Evolutionary conservation across 179 eudicot species (phyloP).

Genomic region (Patellifolia procumbens): DNA sequence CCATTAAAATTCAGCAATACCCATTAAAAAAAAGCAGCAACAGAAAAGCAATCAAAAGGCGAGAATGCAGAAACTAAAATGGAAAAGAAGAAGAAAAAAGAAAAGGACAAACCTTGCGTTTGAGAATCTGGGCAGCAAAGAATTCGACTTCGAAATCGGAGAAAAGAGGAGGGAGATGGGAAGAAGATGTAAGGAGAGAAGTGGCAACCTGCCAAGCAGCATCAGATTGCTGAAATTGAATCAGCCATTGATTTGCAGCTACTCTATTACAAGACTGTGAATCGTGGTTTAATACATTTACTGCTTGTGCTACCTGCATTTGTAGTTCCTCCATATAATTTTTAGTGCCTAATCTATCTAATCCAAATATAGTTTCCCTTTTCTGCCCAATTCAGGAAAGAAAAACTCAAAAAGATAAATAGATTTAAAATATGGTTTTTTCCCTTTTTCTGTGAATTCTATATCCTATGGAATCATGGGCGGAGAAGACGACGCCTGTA

Average conservation of each 20-base stretch:
- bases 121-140: conserved; percentile 98
- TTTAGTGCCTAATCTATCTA: background rate
- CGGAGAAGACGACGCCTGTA: conserved; percentile 45
- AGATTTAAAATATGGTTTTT: too few species aligned
- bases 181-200: conserved; percentile 61
- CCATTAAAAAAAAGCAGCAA: conserved; percentile 10
- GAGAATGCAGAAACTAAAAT: background rate
- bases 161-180: conserved; percentile 34
- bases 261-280: conserved; percentile 79
- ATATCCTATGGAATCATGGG: conserved; percentile 25
- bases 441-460: too few species aligned
- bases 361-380: background rate
- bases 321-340: conserved; percentile 55
- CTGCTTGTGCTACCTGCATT: conserved; percentile 82
- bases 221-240: conserved; percentile 83
- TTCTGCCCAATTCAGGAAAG: background rate
- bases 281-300: conserved; percentile 84
- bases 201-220: conserved; percentile 93
- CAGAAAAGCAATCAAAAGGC: background rate
- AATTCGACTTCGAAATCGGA: conserved; percentile 73
- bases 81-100: background rate
- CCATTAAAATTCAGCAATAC: background rate
- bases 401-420: background rate
- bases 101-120: conserved; percentile 63
- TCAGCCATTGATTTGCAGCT: conserved; percentile 93